phyloP scores from a whole-genome alignment of 768 basidiomycete species.

The Kwoniella shandongensis region DNA sequence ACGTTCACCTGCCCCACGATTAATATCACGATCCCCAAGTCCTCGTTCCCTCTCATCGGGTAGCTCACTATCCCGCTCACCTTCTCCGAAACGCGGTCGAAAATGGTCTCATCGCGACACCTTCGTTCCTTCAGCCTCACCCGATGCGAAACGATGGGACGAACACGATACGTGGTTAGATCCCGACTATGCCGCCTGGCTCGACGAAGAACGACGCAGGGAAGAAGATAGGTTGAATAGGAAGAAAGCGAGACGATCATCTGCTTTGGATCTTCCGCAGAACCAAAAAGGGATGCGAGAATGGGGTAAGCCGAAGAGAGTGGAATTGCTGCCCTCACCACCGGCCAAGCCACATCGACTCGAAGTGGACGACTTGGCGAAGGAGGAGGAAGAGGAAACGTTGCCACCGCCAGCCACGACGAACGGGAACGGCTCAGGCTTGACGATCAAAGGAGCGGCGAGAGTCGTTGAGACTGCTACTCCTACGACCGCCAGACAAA shows the following conservation, averaged over 20 bases:
- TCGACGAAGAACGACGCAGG: constrained; percentile 28
- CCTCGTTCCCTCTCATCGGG: constrained; percentile 13
- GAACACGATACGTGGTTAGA: constrained; percentile 42
- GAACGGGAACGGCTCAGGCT: background rate
- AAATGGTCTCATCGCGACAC: constrained; percentile 32
- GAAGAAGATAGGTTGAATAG: constrained; percentile 26
- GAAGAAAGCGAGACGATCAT: constrained; percentile 6
- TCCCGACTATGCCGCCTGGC: constrained; percentile 38
- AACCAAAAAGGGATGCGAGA: constrained; percentile 8
- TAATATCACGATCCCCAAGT: constrained; percentile 10
- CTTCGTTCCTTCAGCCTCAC: constrained; percentile 33
- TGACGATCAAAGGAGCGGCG: constrained; percentile 31
- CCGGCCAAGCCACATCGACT: constrained; percentile 18
- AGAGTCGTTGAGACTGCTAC: constrained; percentile 3
- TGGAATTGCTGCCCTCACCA: constrained; percentile 31
- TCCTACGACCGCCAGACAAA: constrained; percentile 13
- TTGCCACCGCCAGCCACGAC: background rate
- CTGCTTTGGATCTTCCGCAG: constrained; percentile 1
- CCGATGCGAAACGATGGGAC: constrained; percentile 29
- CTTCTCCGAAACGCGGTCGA: constrained; percentile 14
- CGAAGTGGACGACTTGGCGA: constrained; percentile 15
- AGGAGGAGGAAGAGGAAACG: constrained; percentile 6
- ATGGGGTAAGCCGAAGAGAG: constrained; percentile 13
- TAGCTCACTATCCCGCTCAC: constrained; percentile 6
- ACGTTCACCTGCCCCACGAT: constrained; percentile 5